Conservation (phyloP, 1,284 basidiomycete genomes). For the Sanghuangporus sanghuang region DNA sequence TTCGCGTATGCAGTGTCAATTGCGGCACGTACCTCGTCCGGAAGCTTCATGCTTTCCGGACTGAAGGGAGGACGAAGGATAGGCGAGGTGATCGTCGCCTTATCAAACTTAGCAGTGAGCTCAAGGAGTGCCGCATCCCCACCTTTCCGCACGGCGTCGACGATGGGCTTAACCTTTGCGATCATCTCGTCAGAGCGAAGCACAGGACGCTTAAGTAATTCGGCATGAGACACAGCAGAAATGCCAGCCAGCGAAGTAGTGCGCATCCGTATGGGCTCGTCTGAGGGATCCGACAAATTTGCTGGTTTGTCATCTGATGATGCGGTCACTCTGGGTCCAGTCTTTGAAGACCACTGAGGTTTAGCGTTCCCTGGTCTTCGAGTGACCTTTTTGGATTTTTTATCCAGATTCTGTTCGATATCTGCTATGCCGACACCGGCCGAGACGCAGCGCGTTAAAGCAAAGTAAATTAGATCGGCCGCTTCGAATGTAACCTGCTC, state of each 20-base stretch:
- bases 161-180: conserved; percentile 91
- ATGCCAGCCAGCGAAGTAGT: conserved; percentile 58
- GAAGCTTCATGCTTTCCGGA: conserved; percentile 54
- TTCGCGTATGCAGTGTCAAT: conserved; percentile 94
- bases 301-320: conserved; percentile 29
- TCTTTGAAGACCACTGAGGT: conserved; percentile 62
- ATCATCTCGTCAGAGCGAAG: conserved; percentile 95
- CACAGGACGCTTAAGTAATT: conserved; percentile 85
- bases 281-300: conserved; percentile 26
- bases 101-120: conserved; percentile 93
- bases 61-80: conserved; percentile 66
- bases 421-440: conserved; percentile 83
- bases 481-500: conserved; percentile 95
- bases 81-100: conserved; percentile 58
- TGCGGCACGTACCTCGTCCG: conserved; percentile 65
- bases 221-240: conserved; percentile 50
- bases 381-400: conserved; percentile 84
- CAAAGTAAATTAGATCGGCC: conserved; percentile 95
- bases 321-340: conserved; percentile 28
- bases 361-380: conserved; percentile 93
- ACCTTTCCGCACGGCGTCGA: conserved; percentile 77
- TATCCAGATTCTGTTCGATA: conserved; percentile 82
- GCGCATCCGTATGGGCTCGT: conserved; percentile 69
- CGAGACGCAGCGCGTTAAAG: conserved; percentile 81
- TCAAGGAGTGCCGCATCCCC: conserved; percentile 89